A percentile compares a stretch with the other conserved stretches of the same genome.
Evolutionary conservation across 345 rosid species (phyloP).

Genomic region (Garcia nutans): DNA sequence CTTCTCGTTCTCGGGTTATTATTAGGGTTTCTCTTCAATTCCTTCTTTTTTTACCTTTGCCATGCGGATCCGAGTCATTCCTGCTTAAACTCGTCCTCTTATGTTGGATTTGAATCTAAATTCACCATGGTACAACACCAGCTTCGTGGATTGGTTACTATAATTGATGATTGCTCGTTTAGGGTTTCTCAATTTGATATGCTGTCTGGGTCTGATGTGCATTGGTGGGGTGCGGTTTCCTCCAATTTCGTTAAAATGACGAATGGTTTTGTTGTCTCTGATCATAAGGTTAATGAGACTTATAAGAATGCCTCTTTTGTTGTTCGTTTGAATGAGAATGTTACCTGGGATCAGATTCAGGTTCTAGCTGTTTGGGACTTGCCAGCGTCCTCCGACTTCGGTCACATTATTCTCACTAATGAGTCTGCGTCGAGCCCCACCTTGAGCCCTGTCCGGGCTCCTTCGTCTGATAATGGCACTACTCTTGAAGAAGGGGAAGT

Average conservation of each 20-base stretch:
- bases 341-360: constrained; percentile 63
- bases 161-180: constrained; percentile 84
- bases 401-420: constrained; percentile 55
- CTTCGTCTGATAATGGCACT: constrained; percentile 38
- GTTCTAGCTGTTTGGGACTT: constrained; percentile 71
- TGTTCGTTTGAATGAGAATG: constrained; percentile 47
- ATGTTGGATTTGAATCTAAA: constrained; percentile 62
- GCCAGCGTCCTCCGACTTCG: constrained; percentile 69
- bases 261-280: constrained; percentile 63
- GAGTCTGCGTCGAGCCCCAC: constrained; percentile 27
- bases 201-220: constrained; percentile 71
- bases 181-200: constrained; percentile 75
- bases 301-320: constrained; percentile 61
- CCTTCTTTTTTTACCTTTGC: constrained; percentile 33
- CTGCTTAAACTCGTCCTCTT: constrained; percentile 62
- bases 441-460: constrained; percentile 30
- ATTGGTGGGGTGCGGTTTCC: constrained; percentile 77
- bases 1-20: constrained; percentile 18
- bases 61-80: constrained; percentile 45
- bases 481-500: constrained; percentile 20
- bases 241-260: constrained; percentile 62
- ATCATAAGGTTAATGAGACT: constrained; percentile 58
- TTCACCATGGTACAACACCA: constrained; percentile 88
- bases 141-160: constrained; percentile 64
- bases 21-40: constrained; percentile 33